Evolutionary conservation across 495 filamentous ascomycete genomes (phyloP), one percentile per base, ranked within the genome.

Genomic region (Aspergillus mulundensis): DNA sequence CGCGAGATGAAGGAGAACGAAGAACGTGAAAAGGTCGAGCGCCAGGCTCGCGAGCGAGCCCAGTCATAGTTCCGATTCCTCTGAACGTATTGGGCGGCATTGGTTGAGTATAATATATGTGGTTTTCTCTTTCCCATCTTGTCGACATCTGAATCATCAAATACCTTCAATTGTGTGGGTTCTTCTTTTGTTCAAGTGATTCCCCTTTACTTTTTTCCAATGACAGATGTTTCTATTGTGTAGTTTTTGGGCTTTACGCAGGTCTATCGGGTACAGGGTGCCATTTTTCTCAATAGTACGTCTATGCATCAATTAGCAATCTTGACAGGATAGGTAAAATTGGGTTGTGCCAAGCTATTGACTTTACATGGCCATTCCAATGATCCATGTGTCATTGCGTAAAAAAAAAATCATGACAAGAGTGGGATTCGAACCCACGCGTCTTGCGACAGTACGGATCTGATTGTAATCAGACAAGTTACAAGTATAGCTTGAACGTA

Each of bases 1-100:
- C 82, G 87, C 40, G 93, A 98, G 69, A 87, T 87, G 81, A 97
- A 95, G 80, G 86, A 90, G 60, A 77, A 86, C 54, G 88, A 96
- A 65, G 85, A 91, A 70, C 82, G 83, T 32, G 75, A 85, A 59
- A 84, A 84, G 70, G 71, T 87, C 5, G 84, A 85, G 62, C 83
- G 67, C 24, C 71, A 74, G 46, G 78, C 73, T 14, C 70, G 77
- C 21, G 75, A 76, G 46, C 74, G 72, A 40, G 69, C 71, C 20
- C 34, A 50, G 6, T 36, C 65, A 66, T 66, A 49, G 54, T 28
- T 8, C 8, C 8, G 25, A 3, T 28, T 51, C 50, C 66, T n/a
- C 28, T 45, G 1, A 40, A 57, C 56, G 47, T 38, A 52, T 52
- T 50, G 25, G 52, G 43, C 52, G 43, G 41, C 40, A 44, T 54